Conservation (phyloP, 2,329 filamentous ascomycete genomes). For the Pseudonectria foliicola region DNA sequence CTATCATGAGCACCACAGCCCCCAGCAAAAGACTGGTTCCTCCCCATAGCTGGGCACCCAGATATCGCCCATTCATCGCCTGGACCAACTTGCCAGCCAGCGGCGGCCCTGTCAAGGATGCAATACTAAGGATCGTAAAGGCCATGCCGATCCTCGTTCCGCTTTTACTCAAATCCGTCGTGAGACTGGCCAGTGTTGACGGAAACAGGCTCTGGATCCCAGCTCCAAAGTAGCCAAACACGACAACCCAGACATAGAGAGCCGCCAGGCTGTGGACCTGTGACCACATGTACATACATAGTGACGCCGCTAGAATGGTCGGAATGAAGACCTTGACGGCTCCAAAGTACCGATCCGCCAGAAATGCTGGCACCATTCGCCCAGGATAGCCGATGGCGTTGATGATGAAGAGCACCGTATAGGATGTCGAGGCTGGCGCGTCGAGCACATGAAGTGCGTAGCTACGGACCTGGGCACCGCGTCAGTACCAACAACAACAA, state of each 20-base stretch:
- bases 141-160: conserved; percentile 55
- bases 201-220: conserved; percentile 62
- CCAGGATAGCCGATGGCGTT: conserved; percentile 52
- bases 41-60: conserved; percentile 45
- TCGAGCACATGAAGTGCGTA: conserved; percentile 34
- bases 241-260: conserved; percentile 50
- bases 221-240: conserved; percentile 59
- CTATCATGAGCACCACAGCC: conserved; percentile 31
- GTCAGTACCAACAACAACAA: too few species aligned
- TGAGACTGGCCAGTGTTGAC: conserved; percentile 39
- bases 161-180: conserved; percentile 44
- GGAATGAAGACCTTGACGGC: conserved; percentile 50
- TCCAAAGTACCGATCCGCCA: conserved; percentile 49
- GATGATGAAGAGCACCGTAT: conserved; percentile 52
- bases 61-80: conserved; percentile 35
- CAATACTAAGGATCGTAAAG: conserved; percentile 49
- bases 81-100: conserved; percentile 46
- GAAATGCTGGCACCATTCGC: conserved; percentile 45
- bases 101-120: conserved; percentile 47
- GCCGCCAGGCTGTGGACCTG: conserved; percentile 32
- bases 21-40: conserved; percentile 39
- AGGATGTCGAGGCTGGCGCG: conserved; percentile 42
- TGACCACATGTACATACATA: conserved; percentile 46
- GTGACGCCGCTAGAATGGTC: conserved; percentile 37
- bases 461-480: conserved; percentile 27